Evolutionary conservation across 768 basidiomycete genomes (phyloP).

Genomic region (Suillus subluteus): DNA sequence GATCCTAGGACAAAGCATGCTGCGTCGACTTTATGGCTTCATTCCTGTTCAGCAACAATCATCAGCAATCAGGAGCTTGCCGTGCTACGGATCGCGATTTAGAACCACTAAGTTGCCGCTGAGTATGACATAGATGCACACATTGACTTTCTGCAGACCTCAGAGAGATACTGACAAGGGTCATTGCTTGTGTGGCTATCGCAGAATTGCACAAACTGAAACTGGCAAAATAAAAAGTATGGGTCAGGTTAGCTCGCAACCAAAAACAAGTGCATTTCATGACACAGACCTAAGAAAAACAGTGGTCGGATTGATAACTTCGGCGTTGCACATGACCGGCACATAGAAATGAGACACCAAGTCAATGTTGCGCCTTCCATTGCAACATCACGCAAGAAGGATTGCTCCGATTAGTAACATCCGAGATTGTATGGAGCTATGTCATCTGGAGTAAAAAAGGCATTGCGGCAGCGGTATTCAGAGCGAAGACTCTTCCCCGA

Average conservation of each 20-base stretch:
- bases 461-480: background rate
- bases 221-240: background rate
- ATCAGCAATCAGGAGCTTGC: background rate
- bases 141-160: too few species aligned
- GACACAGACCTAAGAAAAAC: background rate
- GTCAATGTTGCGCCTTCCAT: too few species aligned
- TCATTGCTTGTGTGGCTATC: background rate
- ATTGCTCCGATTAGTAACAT: background rate
- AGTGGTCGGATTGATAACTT: background rate
- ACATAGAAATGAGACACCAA: too few species aligned
- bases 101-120: background rate
- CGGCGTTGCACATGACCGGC: background rate
- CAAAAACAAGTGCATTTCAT: background rate
- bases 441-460: background rate
- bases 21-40: background rate
- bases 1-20: too few species aligned
- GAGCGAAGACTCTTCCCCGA: background rate
- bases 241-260: background rate
- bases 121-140: background rate
- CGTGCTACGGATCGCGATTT: background rate
- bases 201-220: background rate
- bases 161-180: background rate
- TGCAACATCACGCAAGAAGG: background rate
- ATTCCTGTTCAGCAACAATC: background rate
- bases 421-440: background rate